Base-by-base conservation (phyloP, 768 basidiomycete species). In the Termitomyces sp. region DNA sequence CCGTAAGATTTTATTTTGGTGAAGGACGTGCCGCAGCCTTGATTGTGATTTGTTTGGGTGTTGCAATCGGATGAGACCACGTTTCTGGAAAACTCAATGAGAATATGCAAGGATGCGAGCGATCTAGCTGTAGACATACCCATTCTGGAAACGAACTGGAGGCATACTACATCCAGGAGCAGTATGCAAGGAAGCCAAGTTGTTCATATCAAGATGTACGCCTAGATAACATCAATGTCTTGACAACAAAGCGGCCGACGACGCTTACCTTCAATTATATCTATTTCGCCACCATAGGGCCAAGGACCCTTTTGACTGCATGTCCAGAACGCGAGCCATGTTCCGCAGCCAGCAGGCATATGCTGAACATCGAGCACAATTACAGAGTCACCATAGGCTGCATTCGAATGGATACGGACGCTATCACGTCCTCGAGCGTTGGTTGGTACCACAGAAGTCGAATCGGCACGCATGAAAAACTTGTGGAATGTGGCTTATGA, bases 271-370 rank as follows among this genome's bases (percentile, higher is more conserved):
- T 86, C 84, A 21, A 85, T 76, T 54, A 85, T 78, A 65, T 84
- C 82, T 34, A 83, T 79, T 61, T 85, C 83, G 5, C 83, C 83
- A n/a, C 79, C 80, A 3, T 70, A 42, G 0, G 86, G 85, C 85
- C 84, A 86, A 5, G 79, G 81, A 0, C 80, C 79, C 21, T 61
- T 50, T 55, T 65, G 46, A 59, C 81, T 82, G 56, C 79, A 54
- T 35, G 81, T 79, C 84, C 84, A 85, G 64, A 79, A 85, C 1
- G 84, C 84, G 3, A 84, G 84, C 85, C 85, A 86, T 17, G 82
- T 82, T 25, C 65, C 69, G 54, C 81, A 83, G 25, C 84, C 84
- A 54, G 71, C 66, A 1, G 85, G 85, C 81, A 86, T 86, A 65
- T 86, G 85, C 37, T 63, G 46, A 27, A 85, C 52, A 57, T 85